Base-by-base conservation (phyloP, 257 asterid genomes). In the Solanum rostratum region DNA sequence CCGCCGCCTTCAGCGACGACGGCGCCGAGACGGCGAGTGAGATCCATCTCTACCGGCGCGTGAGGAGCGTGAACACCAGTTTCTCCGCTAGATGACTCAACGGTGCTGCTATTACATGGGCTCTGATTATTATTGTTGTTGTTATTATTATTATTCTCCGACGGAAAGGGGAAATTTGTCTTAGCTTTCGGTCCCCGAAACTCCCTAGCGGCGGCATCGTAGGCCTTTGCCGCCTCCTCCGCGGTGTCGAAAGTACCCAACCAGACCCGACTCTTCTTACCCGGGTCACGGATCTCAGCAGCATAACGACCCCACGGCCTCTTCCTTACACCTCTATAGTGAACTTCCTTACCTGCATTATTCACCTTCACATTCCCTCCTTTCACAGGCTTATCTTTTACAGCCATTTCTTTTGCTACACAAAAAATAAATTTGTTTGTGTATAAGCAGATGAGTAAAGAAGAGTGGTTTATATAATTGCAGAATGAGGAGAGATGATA, bases 221-320 rank as follows among this genome's bases (percentile, higher is more conserved):
- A 95, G 0, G 98, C 98, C 85, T 95, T 92, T 60, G 98, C 98
- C 76, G 98, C 98, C 80, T 92, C 97, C 88, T 95, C 98, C 81
- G 98, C 98, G 71, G 98, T 93, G 88, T 95, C 98, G 85, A 95
- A 95, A 0, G 98, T 95, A 24, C 98, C 98, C 39, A 95, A 79
- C 98, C 98, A 95, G 78, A 95, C 98, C 22, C 98, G 92, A 84
- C 91, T 92, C 54, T 93, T 93, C 92, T 93, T 95, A 30, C 97
- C 93, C 3, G 98, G 98, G 88, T 95, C 98, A 1, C 98, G 96
- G 89, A 95, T 95, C 87, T 95, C 98, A 73, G 98, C 98, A 60
- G 98, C 98, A 89, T 93, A 95, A 6, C 98, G 96, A n/a, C 98
- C 98, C 98, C 98, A 95, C 1, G 99, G 99, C 91, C 99, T 87